Base-by-base conservation (phyloP, 2,329 filamentous ascomycete species). In the Ophiostoma australiae region DNA sequence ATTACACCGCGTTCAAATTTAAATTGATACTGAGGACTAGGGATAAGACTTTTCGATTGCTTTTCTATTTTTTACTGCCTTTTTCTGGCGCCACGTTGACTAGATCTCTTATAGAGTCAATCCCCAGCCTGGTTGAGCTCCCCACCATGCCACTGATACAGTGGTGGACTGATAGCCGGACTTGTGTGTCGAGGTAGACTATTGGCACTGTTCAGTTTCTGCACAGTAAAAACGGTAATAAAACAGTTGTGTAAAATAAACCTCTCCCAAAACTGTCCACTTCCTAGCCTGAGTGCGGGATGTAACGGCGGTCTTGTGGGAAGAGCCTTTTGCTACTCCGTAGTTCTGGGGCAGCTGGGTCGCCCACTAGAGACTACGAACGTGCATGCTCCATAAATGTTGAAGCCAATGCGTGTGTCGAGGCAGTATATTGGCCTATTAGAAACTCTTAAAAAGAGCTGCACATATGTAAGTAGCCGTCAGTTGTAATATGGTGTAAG, bases 301-400 rank as follows among this genome's bases (percentile, higher is more conserved):
- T 70, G 69, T 70, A 68, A 70, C 69, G 65, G 48, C 48, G 37
- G 35, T 48, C 69, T 35, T 67, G 61, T 63, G 69, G 63, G 65
- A 63, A 58, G 65, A 70, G 69, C 69, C 69, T 70, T 70, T 52
- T 70, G 69, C 69, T 55, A 48, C 44, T 48, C 44, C 44, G 44
- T 35, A 63, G 61, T 67, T 67, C 48, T 68, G 65, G 52, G 69
- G 69, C 65, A 48, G 69, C 48, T 68, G 69, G 69, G 63, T 48
- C 44, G 58, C 58, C 58, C 23, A 55, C 52, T 23, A 23, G n/a
- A 55, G 17, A 27, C 27, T 31, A 31, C 27, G 6, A 55, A 55
- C 52, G 55, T 61, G 55, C 55, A 63, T 63, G n/a, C 52, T 58
- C 52, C 52, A 33, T 63, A 63, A 33, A 31, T 11, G 1, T 27